A percentile compares a stretch with the other conserved stretches of the same genome.
These are phyloP conservation scores for Lachnellula subtilissima DNA, from an alignment of 2,329 filamentous ascomycete species.

Conservation along the genomic window DNA sequence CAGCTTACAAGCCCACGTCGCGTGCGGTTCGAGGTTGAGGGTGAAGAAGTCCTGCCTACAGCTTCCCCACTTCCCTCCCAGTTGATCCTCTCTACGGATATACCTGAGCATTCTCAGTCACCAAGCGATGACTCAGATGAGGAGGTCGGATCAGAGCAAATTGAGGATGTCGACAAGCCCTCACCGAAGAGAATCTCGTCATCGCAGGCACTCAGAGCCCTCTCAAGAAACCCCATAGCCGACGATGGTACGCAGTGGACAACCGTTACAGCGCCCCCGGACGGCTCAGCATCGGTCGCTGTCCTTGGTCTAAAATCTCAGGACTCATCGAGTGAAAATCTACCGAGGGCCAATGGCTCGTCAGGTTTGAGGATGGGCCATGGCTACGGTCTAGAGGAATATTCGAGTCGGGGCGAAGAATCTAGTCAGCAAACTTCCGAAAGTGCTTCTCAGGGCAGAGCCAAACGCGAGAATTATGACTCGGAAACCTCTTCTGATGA, in stretches of 20 bases:
- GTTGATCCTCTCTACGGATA: slow-evolving; percentile 10
- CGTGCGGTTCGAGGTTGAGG: slow-evolving; percentile 58
- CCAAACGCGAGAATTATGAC: not conserved
- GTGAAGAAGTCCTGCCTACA: slow-evolving; percentile 56
- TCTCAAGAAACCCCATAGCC: slow-evolving; percentile 48
- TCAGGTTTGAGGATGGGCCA: slow-evolving; percentile 6
- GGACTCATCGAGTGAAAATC: slow-evolving; percentile 18
- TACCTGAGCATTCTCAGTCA: slow-evolving; percentile 3
- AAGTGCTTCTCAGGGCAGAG: not conserved
- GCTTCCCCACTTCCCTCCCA: slow-evolving; percentile 40
- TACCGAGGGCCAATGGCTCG: slow-evolving; percentile 5
- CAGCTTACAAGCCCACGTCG: slow-evolving; percentile 48
- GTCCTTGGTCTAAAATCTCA: slow-evolving; percentile 7
- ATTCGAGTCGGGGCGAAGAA: not conserved
- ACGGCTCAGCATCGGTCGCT: slow-evolving; percentile 29
- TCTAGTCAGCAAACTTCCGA: not conserved
- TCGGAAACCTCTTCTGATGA: slow-evolving; percentile 15
- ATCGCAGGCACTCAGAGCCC: slow-evolving; percentile 48
- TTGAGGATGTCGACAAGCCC: slow-evolving; percentile 34
- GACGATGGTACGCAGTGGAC: slow-evolving; percentile 36
- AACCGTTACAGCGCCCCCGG: slow-evolving; percentile 28
- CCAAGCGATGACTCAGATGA: slow-evolving; percentile 30
- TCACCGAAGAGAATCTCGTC: slow-evolving; percentile 52
- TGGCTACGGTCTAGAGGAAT: not conserved
- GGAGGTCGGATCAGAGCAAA: slow-evolving; percentile 28